Base-by-base conservation (phyloP, 1,139 yeast genomes). In the Hemisphaericaspora subhashii region DNA sequence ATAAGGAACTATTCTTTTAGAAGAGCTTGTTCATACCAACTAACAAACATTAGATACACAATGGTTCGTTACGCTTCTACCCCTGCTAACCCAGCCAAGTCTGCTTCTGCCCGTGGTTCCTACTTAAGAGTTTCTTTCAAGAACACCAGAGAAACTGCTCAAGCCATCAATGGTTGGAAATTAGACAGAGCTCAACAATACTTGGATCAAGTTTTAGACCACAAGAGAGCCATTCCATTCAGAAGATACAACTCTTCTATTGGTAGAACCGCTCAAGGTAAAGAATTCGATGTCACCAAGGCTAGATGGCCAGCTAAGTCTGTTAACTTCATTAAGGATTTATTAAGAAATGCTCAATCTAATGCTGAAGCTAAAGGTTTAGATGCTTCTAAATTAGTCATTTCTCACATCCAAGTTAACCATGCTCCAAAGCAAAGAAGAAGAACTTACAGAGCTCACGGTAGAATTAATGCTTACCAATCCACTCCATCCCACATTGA, bases 291-390 rank as follows among this genome's bases (percentile, higher is more conserved):
- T 77, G 96, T 89, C 71, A 89, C 97, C 83, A 90, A 87, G 81
- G 98, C 98, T 64, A 90, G 99, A 88, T 92, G 99, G 99, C 99
- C 99, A 69, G 96, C 82, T 57, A 92, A 94, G 86, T 87, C 96
- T 54, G 97, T 92, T 72, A 86, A 88, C 80, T 89, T 86, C 74
- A 77, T 92, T 66, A 83, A 86, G 72, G 97, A 88, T 72, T 83
- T 92, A 71, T 83, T 92, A 76, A 83, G 83, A 77, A 94, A 92
- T 75, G 99, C 98, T 69, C 92, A 89, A 74, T 83, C 98, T 66
- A 94, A 92, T 79, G 99, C 99, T 74, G 98, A 92, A 70, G 86
- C 95, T 62, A 92, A 92, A 83, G 98, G 98, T 66, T 88, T 92
- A 76, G 98, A 92, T 71, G 82, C 86, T 62, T 81, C 94, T 64